phyloP scores from a whole-genome alignment of 805 yeast genomes.

The Kodamaea kaohsiungensis region DNA sequence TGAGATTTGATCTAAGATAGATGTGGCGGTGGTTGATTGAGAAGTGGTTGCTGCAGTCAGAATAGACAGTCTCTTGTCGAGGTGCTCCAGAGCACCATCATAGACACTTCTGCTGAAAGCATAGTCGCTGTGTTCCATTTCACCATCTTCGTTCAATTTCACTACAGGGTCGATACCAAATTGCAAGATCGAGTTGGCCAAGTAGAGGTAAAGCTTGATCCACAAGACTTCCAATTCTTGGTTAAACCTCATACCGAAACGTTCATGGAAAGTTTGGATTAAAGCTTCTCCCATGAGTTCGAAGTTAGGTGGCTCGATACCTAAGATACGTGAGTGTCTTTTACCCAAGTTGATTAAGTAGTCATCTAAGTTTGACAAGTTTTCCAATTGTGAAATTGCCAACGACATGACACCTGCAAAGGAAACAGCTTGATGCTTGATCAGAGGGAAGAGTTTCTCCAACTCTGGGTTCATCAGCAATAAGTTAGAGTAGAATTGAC shows the following conservation, averaged over 20 bases:
- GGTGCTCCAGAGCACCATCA: constrained; percentile 1
- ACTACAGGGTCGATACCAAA: constrained; percentile 55
- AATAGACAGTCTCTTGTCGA: constrained; percentile 11
- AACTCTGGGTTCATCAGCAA: constrained; percentile 60
- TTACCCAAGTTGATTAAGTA: constrained; percentile 67
- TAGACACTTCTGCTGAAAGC: constrained; percentile 4
- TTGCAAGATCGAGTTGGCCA: constrained; percentile 67
- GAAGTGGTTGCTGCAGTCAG: constrained; percentile 9
- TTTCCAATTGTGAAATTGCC: constrained; percentile 65
- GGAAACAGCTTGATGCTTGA: constrained; percentile 75
- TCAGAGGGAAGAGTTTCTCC: constrained; percentile 68
- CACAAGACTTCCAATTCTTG: constrained; percentile 66
- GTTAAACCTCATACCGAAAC: constrained; percentile 55
- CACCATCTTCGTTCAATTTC: constrained; percentile 15
- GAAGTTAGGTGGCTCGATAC: constrained; percentile 67
- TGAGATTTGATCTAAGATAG: constrained; percentile 1
- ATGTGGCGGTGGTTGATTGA: constrained; percentile 1
- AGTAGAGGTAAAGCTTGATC: constrained; percentile 67
- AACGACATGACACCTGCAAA: constrained; percentile 77
- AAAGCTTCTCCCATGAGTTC: constrained; percentile 75
- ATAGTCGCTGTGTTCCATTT: constrained; percentile 4
- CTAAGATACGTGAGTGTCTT: constrained; percentile 72
- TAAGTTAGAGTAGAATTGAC: constrained; percentile 73
- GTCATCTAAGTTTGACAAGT: constrained; percentile 56
- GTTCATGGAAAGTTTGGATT: constrained; percentile 64